These are phyloP conservation scores for Amphirosellinia nigrospora DNA, from an alignment of 495 filamentous ascomycete genomes.

Conservation along the genomic window DNA sequence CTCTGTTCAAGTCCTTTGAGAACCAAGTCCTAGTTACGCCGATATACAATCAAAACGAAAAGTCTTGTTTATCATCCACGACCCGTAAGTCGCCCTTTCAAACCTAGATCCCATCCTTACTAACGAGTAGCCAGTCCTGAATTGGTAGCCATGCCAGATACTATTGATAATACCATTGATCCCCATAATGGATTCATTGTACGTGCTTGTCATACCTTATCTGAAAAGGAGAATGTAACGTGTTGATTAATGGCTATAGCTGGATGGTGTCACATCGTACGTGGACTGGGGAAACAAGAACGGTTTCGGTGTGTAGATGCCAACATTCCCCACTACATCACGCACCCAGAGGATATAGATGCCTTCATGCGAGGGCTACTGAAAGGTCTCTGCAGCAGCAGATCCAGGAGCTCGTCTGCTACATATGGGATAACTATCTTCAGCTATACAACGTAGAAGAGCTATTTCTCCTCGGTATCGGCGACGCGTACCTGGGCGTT, in stretches of 20 bases:
- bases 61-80: slow-evolving; percentile 80
- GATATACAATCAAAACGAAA: slow-evolving; percentile 45
- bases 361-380: slow-evolving; percentile 41
- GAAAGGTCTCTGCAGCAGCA: slow-evolving; percentile 54
- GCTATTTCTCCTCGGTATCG: slow-evolving; percentile 84
- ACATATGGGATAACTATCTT: slow-evolving; percentile 97
- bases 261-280: slow-evolving; percentile 78
- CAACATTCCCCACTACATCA: slow-evolving; percentile 80
- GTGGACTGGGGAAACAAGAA: slow-evolving; percentile 78
- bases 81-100: slow-evolving; percentile 65
- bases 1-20: slow-evolving; percentile 77
- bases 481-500: slow-evolving; percentile 73
- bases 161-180: slow-evolving; percentile 71
- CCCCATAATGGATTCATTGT: slow-evolving; percentile 87
- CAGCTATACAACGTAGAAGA: slow-evolving; percentile 73
- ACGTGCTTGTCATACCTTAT: slow-evolving; percentile 46
- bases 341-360: slow-evolving; percentile 52
- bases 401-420: slow-evolving; percentile 77
- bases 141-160: slow-evolving; percentile 69
- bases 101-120: slow-evolving; percentile 25
- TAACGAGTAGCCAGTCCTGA: slow-evolving; percentile 63
- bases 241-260: slow-evolving; percentile 51
- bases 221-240: neutral
- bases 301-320: slow-evolving; percentile 85
- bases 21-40: slow-evolving; percentile 87